phyloP scores from a whole-genome alignment of 176 grass and related monocot genomes.

The Raddia guianensis region DNA sequence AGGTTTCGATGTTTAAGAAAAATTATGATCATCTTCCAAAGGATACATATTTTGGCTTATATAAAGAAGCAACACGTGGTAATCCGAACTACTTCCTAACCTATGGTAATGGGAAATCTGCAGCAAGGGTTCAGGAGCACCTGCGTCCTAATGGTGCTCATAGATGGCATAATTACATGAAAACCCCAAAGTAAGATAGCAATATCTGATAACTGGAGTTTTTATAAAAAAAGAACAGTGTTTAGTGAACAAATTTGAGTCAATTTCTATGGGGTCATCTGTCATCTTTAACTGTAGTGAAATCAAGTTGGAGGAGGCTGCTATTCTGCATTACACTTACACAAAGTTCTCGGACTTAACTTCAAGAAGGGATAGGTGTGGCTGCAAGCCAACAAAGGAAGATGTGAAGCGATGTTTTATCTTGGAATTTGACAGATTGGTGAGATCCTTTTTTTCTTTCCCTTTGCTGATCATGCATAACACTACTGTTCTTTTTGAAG shows the following conservation, averaged over 20 bases:
- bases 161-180: conserved; percentile 99
- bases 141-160: conserved; percentile 96
- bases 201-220: background rate
- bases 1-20: conserved; percentile 99
- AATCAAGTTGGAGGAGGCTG: conserved; percentile 96
- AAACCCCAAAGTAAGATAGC: conserved; percentile 78
- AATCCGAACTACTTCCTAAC: conserved; percentile 99
- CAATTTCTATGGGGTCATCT: background rate
- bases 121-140: conserved; percentile 89
- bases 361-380: conserved; percentile 90
- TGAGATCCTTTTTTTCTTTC: conserved; percentile 46
- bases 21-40: conserved; percentile 99
- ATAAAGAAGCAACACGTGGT: conserved; percentile 96
- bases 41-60: conserved; percentile 99
- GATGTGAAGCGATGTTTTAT: conserved; percentile 98
- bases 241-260: background rate
- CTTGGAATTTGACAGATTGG: conserved; percentile 93
- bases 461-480: background rate
- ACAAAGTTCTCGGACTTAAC: conserved; percentile 93
- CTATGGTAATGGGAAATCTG: conserved; percentile 98
- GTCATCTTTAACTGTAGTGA: conserved; percentile 58
- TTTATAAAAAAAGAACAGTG: background rate
- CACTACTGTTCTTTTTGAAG: conserved; percentile 9
- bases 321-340: conserved; percentile 96
- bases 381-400: conserved; percentile 96